phyloP scores from a whole-genome alignment of 495 filamentous ascomycete species.

The Echria macrotheca region DNA sequence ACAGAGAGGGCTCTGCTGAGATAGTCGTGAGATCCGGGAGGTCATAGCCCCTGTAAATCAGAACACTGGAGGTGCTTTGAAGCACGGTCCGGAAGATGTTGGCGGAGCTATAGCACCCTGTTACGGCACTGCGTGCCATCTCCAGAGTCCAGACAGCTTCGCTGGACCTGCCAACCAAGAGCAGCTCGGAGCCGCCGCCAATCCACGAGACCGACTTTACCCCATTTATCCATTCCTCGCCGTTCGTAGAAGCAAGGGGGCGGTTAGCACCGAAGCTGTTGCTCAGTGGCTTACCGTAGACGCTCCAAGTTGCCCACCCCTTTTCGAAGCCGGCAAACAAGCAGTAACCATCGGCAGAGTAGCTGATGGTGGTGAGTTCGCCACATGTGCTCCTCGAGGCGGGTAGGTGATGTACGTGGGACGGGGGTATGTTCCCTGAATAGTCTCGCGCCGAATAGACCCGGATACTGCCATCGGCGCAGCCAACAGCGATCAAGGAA shows the following conservation, averaged over 20 bases:
- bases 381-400: constrained; percentile 62
- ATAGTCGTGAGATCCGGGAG: constrained; percentile 83
- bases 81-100: constrained; percentile 87
- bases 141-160: constrained; percentile 83
- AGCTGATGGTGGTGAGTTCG: constrained; percentile 64
- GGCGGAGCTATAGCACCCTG: constrained; percentile 81
- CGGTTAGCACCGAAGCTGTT: constrained; percentile 72
- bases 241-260: constrained; percentile 55
- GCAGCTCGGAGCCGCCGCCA: constrained; percentile 77
- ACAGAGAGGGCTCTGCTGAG: constrained; percentile 84
- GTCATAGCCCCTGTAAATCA: constrained; percentile 91
- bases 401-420: constrained; percentile 66
- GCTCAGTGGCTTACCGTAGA: constrained; percentile 83
- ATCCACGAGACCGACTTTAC: constrained; percentile 76
- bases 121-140: constrained; percentile 84
- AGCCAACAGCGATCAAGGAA: constrained; percentile 85
- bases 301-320: constrained; percentile 95
- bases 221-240: constrained; percentile 75
- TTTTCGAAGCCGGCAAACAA: constrained; percentile 89
- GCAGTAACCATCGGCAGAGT: constrained; percentile 95
- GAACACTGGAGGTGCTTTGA: constrained; percentile 75
- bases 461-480: constrained; percentile 68
- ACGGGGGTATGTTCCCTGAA: constrained; percentile 85
- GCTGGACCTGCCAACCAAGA: constrained; percentile 62
- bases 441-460: constrained; percentile 93